phyloP scores from a whole-genome alignment of 202 grass and related monocot species.

The Panicum hallii region DNA sequence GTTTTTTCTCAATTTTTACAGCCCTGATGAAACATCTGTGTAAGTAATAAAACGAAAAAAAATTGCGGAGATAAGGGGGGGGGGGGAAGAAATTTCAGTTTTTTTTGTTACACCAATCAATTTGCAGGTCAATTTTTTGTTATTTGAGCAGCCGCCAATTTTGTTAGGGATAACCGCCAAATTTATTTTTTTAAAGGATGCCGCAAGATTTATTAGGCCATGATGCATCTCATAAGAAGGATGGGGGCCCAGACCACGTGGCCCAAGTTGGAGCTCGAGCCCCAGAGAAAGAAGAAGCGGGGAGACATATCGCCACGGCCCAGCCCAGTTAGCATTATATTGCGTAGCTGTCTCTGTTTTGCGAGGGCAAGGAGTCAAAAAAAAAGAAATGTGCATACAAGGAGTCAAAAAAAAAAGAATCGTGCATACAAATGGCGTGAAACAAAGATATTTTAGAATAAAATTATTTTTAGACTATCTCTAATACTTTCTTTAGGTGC shows the following conservation, averaged over 20 bases:
- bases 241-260: neutral
- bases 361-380: neutral
- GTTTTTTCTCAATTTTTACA: neutral
- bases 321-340: neutral
- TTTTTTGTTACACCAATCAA: neutral
- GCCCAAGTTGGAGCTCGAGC: neutral
- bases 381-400: neutral
- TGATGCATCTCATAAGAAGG: neutral
- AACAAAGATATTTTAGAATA: neutral
- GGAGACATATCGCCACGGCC: neutral
- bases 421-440: neutral
- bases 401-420: too few species aligned
- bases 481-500: neutral
- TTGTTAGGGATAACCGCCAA: neutral
- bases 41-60: neutral
- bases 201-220: too few species aligned
- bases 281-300: too few species aligned
- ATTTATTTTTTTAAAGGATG: neutral
- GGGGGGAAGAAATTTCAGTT: neutral
- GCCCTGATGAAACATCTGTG: neutral
- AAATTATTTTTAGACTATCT: neutral
- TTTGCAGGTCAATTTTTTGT: neutral
- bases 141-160: neutral
- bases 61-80: neutral
- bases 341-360: neutral